Conservation (phyloP, 352 stramenopile genomes). For the Pythium phragmitis region DNA sequence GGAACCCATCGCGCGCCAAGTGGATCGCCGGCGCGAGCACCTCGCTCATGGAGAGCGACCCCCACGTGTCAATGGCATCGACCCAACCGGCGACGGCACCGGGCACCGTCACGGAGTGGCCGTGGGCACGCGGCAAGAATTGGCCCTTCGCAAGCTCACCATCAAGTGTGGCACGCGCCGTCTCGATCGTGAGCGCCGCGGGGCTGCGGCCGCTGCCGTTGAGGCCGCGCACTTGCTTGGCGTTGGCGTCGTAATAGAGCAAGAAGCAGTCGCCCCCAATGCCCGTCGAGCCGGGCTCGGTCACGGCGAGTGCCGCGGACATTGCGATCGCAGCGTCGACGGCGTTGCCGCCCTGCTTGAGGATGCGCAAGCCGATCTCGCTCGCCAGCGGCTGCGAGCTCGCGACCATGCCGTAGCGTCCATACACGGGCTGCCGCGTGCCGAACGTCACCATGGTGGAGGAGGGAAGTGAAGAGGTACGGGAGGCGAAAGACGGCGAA, state of each 20-base stretch:
- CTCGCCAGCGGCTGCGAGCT: constrained; percentile 93
- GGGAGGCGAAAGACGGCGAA: constrained; percentile 8
- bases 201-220: constrained; percentile 93
- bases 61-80: constrained; percentile 87
- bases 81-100: constrained; percentile 92
- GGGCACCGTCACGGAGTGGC: constrained; percentile 85
- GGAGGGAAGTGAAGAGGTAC: no score
- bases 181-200: constrained; percentile 75
- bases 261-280: constrained; percentile 95
- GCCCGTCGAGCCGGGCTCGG: constrained; percentile 75
- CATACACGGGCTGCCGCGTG: constrained; percentile 88
- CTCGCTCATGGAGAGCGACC: constrained; percentile 77
- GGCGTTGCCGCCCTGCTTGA: constrained; percentile 91
- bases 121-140: constrained; percentile 54
- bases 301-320: constrained; percentile 56
- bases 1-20: constrained; percentile 93
- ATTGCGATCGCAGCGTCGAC: constrained; percentile 89
- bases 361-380: constrained; percentile 90
- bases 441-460: constrained; percentile 49
- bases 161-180: constrained; percentile 41
- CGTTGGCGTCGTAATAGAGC: constrained; percentile 92
- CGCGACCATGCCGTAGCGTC: constrained; percentile 89
- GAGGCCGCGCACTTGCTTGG: constrained; percentile 80
- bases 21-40: constrained; percentile 89
- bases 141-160: constrained; percentile 28